Evolutionary conservation across 2,329 filamentous ascomycete species (phyloP), one percentile per base, ranked within the genome.

Genomic region (Thelonectria rubi): DNA sequence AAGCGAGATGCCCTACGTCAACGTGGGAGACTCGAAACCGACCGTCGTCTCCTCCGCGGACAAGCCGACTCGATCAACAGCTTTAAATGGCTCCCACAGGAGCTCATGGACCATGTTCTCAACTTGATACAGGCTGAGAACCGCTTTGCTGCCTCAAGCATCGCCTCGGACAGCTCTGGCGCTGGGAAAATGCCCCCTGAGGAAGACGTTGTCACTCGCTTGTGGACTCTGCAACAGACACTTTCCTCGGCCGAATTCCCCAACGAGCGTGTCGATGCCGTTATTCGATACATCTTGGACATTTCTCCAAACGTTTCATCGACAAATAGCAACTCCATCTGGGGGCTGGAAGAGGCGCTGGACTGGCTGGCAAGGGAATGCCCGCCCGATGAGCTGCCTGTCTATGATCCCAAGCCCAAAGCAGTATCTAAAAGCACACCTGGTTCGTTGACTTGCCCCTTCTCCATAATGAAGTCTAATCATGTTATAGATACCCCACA

Each of bases 341-440:
- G 93, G 91, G 93, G 94, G 10, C 79, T 98, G 37, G 90, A 96
- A 63, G 94, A 97, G 77, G 88, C 91, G 24, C 76, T 99, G 18
- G 92, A 97, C 69, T 97, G 93, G 92, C 84, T 98, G 55, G 92
- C 93, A n/a, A 81, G 92, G 66, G 87, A 95, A 73, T 92, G 90
- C 69, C 79, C 84, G 14, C 79, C 83, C 64, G 85, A 88, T 1
- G 89, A 94, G 69, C 81, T 94, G 37, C 91, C 91, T 6, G 83
- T 87, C 48, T 96, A 95, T 74, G 88, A 91, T 40, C 67, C 62
- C 32, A 77, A 69, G 64, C 67, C 71, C 14, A 81, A 77, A 32
- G 69, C 74, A 5, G 63, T 70, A 1, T 47, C 70, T 2, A 85
- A 80, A 74, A 78, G 79, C 76, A 70, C 65, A 21, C 64, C 67